Evolutionary conservation across 2,329 filamentous ascomycete genomes (phyloP).

Genomic region (Aureobasidium pullulans): DNA sequence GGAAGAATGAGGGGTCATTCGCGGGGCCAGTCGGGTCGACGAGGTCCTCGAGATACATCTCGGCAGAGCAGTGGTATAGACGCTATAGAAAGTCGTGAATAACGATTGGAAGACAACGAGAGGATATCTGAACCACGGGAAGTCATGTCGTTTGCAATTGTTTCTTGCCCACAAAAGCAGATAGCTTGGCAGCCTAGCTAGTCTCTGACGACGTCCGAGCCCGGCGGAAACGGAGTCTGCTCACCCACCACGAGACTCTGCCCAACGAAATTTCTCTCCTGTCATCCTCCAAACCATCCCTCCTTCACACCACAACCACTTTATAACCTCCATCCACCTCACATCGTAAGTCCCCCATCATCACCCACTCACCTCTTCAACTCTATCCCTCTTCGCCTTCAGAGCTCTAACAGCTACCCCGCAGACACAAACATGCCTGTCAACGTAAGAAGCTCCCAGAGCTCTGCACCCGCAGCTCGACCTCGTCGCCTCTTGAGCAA

Average conservation of each 20-base stretch:
- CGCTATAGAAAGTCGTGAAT: not conserved
- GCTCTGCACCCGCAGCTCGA: slow-evolving; percentile 12
- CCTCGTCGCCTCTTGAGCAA: not conserved
- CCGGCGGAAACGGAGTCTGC: not conserved
- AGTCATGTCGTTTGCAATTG: not conserved
- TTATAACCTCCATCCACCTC: not conserved
- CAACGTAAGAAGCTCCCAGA: slow-evolving; percentile 31
- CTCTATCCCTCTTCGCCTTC: not conserved
- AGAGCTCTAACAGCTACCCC: slow-evolving; percentile 17
- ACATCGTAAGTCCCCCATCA: not conserved
- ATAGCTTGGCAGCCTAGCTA: not conserved
- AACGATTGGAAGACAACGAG: not conserved
- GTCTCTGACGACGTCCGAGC: not conserved
- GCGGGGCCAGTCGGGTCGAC: slow-evolving; percentile 1
- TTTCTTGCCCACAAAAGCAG: not conserved
- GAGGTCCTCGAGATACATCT: not conserved
- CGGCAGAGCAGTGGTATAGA: slow-evolving; percentile 1
- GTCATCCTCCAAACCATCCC: not conserved
- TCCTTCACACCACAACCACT: not conserved
- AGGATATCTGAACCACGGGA: not conserved
- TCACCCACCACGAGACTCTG: slow-evolving; percentile 5
- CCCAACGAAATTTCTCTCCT: slow-evolving; percentile 14
- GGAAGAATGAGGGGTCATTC: slow-evolving; percentile 9
- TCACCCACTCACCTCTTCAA: not conserved
- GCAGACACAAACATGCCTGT: slow-evolving; percentile 35